A percentile compares a stretch with the other conserved stretches of the same genome.
Conservation (phyloP, 257 asterid genomes). For the Mitragyna speciosa region DNA sequence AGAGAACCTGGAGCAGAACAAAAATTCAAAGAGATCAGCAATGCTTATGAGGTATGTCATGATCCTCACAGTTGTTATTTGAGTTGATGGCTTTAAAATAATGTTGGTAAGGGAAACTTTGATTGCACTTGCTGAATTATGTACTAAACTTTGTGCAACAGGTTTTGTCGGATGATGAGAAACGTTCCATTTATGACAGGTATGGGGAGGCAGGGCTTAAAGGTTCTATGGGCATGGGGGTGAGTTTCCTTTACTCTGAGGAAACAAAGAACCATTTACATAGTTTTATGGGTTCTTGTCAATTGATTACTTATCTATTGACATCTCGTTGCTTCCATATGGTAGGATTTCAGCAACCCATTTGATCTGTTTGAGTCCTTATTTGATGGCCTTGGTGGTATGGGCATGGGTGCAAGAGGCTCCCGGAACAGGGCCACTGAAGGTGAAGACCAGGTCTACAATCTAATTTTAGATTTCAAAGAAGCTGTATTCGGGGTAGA, state of each 20-base stretch:
- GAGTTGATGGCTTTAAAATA: background rate
- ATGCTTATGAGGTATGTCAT: slow-evolving; percentile 88
- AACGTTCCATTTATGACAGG: slow-evolving; percentile 86
- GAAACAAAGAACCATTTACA: background rate
- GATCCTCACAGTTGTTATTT: background rate
- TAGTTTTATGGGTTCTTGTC: background rate
- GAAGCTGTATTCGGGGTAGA: slow-evolving; percentile 92
- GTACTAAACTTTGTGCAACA: slow-evolving; percentile 32
- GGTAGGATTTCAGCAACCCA: slow-evolving; percentile 94
- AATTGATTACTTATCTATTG: slow-evolving; percentile 11
- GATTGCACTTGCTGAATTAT: slow-evolving; percentile 11
- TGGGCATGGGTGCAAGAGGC: slow-evolving; percentile 85
- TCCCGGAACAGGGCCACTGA: slow-evolving; percentile 75
- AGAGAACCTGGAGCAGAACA: slow-evolving; percentile 93
- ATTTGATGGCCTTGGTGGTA: slow-evolving; percentile 86
- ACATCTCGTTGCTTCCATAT: slow-evolving; percentile 23
- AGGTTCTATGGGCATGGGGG: slow-evolving; percentile 90
- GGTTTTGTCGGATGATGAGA: slow-evolving; percentile 95
- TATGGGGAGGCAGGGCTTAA: slow-evolving; percentile 99
- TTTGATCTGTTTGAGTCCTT: slow-evolving; percentile 86
- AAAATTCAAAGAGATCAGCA: slow-evolving; percentile 95
- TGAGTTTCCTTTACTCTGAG: slow-evolving; percentile 41
- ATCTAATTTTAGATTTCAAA: slow-evolving; percentile 75
- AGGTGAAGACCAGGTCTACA: slow-evolving; percentile 90
- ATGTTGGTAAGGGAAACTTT: slow-evolving; percentile 10